Conservation (phyloP, 1,139 yeast species). For the Hyphopichia fennica region DNA sequence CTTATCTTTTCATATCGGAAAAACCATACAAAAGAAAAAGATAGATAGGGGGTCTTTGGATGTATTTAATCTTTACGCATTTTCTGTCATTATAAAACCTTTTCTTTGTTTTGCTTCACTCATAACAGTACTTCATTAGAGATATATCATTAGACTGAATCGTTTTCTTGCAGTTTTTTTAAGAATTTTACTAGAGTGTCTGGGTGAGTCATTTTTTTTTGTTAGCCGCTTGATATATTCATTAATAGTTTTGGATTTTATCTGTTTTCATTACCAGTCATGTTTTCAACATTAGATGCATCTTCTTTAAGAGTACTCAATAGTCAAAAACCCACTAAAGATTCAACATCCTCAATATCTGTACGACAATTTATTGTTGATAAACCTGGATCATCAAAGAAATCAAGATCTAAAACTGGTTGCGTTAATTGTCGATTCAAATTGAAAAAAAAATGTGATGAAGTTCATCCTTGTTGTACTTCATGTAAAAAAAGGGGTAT, state of each 20-base stretch:
- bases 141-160: too few species aligned
- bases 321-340: background rate
- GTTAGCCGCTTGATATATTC: too few species aligned
- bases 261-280: background rate
- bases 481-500: constrained; percentile 20
- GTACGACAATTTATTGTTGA: background rate
- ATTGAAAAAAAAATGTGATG: constrained; percentile 25
- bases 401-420: constrained; percentile 3
- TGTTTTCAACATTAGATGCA: constrained; percentile 9
- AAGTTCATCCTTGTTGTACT: constrained; percentile 24
- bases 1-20: too few species aligned
- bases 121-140: too few species aligned
- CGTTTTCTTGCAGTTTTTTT: too few species aligned
- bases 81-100: too few species aligned
- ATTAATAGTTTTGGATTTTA: background rate
- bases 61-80: too few species aligned
- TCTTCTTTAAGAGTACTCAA: constrained; percentile 6
- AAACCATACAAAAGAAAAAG: too few species aligned
- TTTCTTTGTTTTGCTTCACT: too few species aligned
- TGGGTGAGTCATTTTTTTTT: too few species aligned
- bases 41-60: too few species aligned
- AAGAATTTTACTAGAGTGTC: too few species aligned
- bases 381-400: background rate
- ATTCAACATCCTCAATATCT: background rate
- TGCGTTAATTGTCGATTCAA: constrained; percentile 4